Evolutionary conservation across 306 rosid species (phyloP).

Genomic region (Cucumis hystrix): DNA sequence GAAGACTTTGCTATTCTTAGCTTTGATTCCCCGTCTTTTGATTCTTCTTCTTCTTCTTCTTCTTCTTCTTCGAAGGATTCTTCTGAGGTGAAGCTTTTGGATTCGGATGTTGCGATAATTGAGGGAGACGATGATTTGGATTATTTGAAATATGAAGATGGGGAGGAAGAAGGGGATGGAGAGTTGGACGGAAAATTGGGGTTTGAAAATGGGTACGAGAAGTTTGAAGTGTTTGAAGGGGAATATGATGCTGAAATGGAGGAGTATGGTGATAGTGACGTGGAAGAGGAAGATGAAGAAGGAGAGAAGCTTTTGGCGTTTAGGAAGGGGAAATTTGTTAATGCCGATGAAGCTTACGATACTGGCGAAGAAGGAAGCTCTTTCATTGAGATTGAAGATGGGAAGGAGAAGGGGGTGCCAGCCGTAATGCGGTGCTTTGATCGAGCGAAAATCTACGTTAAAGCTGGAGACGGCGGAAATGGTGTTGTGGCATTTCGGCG

Average conservation of each 20-base stretch:
- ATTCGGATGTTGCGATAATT: constrained; percentile 20
- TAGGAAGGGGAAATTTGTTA: constrained; percentile 7
- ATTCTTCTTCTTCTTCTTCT: not conserved
- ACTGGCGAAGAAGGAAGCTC: constrained; percentile 3
- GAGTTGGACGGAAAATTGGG: constrained; percentile 8
- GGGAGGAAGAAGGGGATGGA: constrained; percentile 6
- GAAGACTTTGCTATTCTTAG: constrained; percentile 41
- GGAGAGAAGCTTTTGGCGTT: constrained; percentile 3
- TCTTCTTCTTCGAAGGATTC: constrained; percentile 8
- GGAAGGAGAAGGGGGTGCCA: constrained; percentile 80
- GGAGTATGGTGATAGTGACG: constrained; percentile 8
- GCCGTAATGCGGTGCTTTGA: constrained; percentile 96
- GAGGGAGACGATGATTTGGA: constrained; percentile 15
- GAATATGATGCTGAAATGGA: constrained; percentile 20
- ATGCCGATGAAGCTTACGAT: not conserved
- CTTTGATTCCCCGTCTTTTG: not conserved
- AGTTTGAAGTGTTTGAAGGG: constrained; percentile 20
- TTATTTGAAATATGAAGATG: constrained; percentile 12
- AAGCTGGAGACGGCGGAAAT: constrained; percentile 80
- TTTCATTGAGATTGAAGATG: constrained; percentile 11
- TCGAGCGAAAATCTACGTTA: constrained; percentile 58
- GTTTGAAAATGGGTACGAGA: not conserved
- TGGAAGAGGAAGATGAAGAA: constrained; percentile 17
- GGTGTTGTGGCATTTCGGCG: constrained; percentile 90
- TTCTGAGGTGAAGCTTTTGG: constrained; percentile 63